Percentiles rank a stretch among this genome's conserved stretches.
These are phyloP conservation scores for Fusarium sororula DNA, from an alignment of 2,329 filamentous ascomycete species.

Conservation along the genomic window DNA sequence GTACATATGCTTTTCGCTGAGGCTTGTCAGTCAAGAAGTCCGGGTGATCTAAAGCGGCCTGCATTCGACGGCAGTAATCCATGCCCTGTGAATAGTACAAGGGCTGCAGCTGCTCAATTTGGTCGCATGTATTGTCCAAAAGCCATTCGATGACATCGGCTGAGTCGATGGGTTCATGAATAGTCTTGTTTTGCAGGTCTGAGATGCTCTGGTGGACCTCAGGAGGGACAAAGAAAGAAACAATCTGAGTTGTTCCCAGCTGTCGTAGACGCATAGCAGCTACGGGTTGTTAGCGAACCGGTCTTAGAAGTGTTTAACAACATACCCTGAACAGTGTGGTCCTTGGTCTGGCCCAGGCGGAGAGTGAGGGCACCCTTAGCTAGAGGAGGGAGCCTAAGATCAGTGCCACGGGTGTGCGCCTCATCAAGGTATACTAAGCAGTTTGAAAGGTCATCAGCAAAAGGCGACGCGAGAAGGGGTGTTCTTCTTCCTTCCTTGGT, in stretches of 20 bases:
- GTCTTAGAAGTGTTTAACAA: too few species aligned
- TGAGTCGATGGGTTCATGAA: constrained; percentile 37
- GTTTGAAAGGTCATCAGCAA: constrained; percentile 27
- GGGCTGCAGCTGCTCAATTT: constrained; percentile 66
- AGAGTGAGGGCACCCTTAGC: constrained; percentile 65
- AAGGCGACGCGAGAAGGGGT: constrained; percentile 33
- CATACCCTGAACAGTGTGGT: constrained; percentile 58
- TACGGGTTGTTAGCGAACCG: constrained; percentile 35
- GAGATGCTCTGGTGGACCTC: constrained; percentile 71
- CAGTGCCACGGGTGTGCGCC: constrained; percentile 56
- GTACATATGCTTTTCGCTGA: constrained; percentile 50
- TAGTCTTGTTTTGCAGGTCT: constrained; percentile 49
- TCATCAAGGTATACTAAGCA: constrained; percentile 67
- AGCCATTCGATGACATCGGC: constrained; percentile 59
- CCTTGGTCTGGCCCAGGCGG: constrained; percentile 66
- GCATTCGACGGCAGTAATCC: constrained; percentile 65
- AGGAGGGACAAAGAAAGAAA: constrained; percentile 64
- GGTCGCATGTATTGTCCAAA: constrained; percentile 68
- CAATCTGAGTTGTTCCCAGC: constrained; percentile 61
- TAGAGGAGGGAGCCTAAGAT: constrained; percentile 61
- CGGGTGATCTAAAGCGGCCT: constrained; percentile 57
- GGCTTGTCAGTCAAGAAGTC: constrained; percentile 52
- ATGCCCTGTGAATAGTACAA: constrained; percentile 68
- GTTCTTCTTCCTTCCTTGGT: constrained; percentile 26
- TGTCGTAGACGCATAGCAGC: constrained; percentile 72